Percentiles rank a stretch among this genome's conserved stretches.
Evolutionary conservation across 2,329 filamentous ascomycete species (phyloP).

Genomic region (Dactylellina parvicollis): DNA sequence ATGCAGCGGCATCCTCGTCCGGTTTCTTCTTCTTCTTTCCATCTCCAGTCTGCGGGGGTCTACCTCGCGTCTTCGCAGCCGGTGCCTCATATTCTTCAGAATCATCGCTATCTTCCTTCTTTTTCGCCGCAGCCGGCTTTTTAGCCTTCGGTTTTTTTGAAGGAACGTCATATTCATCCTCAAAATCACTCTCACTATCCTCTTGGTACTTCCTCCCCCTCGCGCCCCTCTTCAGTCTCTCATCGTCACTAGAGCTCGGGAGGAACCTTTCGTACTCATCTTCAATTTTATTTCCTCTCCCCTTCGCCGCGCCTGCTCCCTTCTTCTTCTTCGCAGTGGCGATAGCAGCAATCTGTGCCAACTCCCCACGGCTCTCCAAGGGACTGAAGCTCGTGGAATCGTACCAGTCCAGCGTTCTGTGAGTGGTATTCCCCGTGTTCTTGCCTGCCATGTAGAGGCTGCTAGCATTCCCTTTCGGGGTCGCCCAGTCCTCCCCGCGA

Average conservation of each 20-base stretch:
- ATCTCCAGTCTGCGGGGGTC: neutral
- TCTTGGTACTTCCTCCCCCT: neutral
- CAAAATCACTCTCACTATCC: neutral
- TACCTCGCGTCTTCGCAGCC: conserved; percentile 4
- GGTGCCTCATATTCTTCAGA: conserved; percentile 8
- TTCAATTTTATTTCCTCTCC: neutral
- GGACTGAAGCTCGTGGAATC: conserved; percentile 45
- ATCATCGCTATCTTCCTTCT: neutral
- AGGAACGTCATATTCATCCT: neutral
- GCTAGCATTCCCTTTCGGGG: neutral
- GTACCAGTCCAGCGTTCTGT: conserved; percentile 33
- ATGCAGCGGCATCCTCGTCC: conserved; percentile 11
- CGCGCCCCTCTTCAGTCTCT: neutral
- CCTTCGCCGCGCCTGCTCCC: neutral
- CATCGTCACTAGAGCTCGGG: neutral
- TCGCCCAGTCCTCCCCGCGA: neutral
- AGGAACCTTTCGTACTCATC: neutral
- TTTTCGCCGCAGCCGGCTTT: neutral
- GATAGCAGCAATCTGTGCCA: conserved; percentile 13
- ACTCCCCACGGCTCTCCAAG: conserved; percentile 13
- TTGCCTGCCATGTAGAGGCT: neutral
- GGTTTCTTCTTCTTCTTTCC: conserved; percentile 6
- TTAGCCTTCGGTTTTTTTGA: neutral
- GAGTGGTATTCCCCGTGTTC: conserved; percentile 1
- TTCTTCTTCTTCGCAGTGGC: too few species aligned